Percentiles rank a stretch among this genome's conserved stretches.
These are phyloP conservation scores for Kodamaea anthophila DNA, from an alignment of 1,139 yeast species.

Conservation along the genomic window DNA sequence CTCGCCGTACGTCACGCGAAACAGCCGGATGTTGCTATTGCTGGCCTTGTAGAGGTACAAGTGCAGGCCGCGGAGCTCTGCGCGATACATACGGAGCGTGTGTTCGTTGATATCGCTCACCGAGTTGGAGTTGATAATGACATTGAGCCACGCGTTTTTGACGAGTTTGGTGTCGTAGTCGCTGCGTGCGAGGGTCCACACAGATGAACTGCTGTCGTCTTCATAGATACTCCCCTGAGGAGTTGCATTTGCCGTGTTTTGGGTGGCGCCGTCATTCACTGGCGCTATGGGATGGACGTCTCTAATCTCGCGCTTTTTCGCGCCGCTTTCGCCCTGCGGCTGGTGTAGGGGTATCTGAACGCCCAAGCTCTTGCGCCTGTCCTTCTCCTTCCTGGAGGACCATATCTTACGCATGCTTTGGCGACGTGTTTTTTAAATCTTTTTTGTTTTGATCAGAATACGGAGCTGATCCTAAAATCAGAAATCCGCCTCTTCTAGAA, in stretches of 20 bases:
- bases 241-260: neutral
- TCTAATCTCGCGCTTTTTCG: neutral
- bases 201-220: slow-evolving; percentile 7
- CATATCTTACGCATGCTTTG: slow-evolving; percentile 25
- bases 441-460: too few species aligned
- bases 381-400: slow-evolving; percentile 26
- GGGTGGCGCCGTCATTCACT: too few species aligned
- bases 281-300: too few species aligned
- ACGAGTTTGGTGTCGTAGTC: slow-evolving; percentile 30
- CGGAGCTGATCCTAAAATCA: too few species aligned
- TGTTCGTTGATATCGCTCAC: slow-evolving; percentile 32
- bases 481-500: too few species aligned
- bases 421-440: slow-evolving; percentile 5
- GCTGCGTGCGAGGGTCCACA: slow-evolving; percentile 20
- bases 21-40: slow-evolving; percentile 42
- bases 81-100: slow-evolving; percentile 44
- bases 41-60: slow-evolving; percentile 51
- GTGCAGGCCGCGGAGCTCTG: slow-evolving; percentile 61
- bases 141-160: slow-evolving; percentile 42
- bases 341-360: slow-evolving; percentile 2
- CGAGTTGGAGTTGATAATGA: slow-evolving; percentile 27
- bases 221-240: neutral
- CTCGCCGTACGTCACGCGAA: slow-evolving; percentile 17
- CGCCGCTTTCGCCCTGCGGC: neutral
- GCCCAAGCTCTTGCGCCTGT: slow-evolving; percentile 22